Percentiles rank a stretch among this genome's conserved stretches.
Conservation (phyloP, 169 alveolate genomes). For the Cryptosporidium felis region DNA sequence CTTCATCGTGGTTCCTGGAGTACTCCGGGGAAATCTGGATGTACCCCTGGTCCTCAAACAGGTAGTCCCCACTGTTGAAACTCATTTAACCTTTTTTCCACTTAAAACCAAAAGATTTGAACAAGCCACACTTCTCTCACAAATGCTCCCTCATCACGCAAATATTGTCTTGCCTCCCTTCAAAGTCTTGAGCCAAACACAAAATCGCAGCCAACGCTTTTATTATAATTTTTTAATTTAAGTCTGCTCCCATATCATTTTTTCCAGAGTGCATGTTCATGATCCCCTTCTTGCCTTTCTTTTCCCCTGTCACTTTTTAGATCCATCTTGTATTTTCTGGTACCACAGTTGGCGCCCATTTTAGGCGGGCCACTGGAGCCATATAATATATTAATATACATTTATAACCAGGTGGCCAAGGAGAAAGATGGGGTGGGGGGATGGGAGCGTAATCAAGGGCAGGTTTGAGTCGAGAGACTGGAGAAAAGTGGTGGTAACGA, state of each 20-base stretch:
- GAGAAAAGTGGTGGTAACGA: background rate
- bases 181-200: too few relatives aligned
- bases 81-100: slow-evolving; percentile 4
- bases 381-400: too few relatives aligned
- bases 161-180: too few relatives aligned
- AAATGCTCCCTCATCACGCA: too few relatives aligned
- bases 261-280: background rate
- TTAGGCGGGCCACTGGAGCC: background rate
- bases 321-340: background rate
- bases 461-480: background rate
- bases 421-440: background rate
- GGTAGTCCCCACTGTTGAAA: slow-evolving; percentile 1
- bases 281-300: too few relatives aligned
- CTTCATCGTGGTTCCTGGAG: background rate
- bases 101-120: background rate
- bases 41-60: slow-evolving; percentile 24
- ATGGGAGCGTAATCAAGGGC: background rate
- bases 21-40: slow-evolving; percentile 3
- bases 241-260: too few relatives aligned
- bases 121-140: too few relatives aligned
- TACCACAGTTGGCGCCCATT: background rate
- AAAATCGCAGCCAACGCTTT: too few relatives aligned
- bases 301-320: slow-evolving; percentile 20
- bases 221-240: too few relatives aligned
- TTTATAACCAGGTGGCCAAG: too few relatives aligned